Percentiles rank a stretch among this genome's conserved stretches.
phyloP scores from a whole-genome alignment of 1,139 yeast species.

The Casaregolazyma lundiana region DNA sequence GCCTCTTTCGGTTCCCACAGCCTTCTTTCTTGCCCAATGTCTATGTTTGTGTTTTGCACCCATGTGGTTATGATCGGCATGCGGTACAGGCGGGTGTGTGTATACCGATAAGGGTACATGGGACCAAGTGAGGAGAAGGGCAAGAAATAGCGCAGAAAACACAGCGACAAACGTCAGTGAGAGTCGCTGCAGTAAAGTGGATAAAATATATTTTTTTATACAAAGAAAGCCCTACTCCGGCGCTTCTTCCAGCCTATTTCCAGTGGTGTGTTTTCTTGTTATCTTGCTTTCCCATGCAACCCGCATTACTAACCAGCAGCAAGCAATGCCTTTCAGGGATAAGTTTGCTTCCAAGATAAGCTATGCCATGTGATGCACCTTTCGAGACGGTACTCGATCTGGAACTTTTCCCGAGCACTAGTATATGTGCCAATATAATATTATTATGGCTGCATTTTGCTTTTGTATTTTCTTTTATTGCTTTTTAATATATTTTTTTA shows the following conservation, averaged over 20 bases:
- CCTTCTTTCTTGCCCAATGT: not conserved
- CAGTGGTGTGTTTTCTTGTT: not conserved
- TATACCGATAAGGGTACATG: not conserved
- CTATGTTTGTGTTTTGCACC: not conserved
- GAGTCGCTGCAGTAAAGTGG: no score
- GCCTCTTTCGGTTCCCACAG: not conserved
- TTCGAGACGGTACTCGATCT: no score
- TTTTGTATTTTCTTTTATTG: no score
- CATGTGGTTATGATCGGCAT: conserved; percentile 1
- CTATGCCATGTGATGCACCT: not conserved
- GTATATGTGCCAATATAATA: not conserved
- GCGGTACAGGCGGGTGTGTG: not conserved
- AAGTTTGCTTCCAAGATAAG: not conserved
- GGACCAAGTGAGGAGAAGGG: not conserved
- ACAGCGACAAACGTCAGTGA: no score
- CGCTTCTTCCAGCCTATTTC: no score
- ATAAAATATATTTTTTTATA: no score
- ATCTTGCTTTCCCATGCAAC: not conserved
- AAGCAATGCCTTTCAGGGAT: not conserved
- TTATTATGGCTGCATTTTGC: not conserved
- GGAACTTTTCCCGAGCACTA: not conserved
- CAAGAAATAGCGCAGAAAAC: not conserved
- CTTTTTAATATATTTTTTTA: no score
- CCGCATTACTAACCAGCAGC: not conserved
- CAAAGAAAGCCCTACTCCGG: no score